These are phyloP conservation scores for Sporothrix schenckii DNA, from an alignment of 2,329 filamentous ascomycete genomes.

Conservation along the genomic window DNA sequence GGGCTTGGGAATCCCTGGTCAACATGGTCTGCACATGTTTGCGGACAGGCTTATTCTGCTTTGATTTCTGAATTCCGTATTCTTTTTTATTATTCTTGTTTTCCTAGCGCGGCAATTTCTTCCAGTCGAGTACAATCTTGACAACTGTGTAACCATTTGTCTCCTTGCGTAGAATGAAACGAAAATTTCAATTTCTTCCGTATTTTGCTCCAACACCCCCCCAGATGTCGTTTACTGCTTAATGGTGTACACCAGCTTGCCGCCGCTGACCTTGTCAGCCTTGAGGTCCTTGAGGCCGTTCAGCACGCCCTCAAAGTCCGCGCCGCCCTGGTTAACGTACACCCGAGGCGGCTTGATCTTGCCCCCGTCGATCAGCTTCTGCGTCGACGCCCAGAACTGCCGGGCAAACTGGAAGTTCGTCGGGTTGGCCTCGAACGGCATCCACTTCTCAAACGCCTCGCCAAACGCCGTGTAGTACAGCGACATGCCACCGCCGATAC, in stretches of 20 bases:
- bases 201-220: neutral
- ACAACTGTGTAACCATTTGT: neutral
- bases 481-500: constrained; percentile 38
- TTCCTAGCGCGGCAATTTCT: constrained; percentile 2
- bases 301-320: constrained; percentile 42
- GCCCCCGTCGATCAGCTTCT: constrained; percentile 42
- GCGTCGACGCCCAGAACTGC: constrained; percentile 43
- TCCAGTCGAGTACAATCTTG: neutral
- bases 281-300: constrained; percentile 42
- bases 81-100: neutral
- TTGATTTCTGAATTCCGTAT: neutral
- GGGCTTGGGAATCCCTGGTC: neutral
- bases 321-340: constrained; percentile 40
- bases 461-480: constrained; percentile 44
- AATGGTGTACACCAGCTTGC: constrained; percentile 47
- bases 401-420: constrained; percentile 43
- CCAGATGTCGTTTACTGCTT: neutral
- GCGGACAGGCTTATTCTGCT: neutral
- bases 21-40: neutral
- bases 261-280: constrained; percentile 44
- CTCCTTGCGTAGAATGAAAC: neutral
- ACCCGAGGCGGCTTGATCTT: constrained; percentile 43
- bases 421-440: constrained; percentile 30
- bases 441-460: constrained; percentile 39
- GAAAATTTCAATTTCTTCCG: neutral